Evolutionary conservation across 345 rosid genomes (phyloP), one percentile per base, ranked within the genome.

Genomic region (Rhodamnia argentea): DNA sequence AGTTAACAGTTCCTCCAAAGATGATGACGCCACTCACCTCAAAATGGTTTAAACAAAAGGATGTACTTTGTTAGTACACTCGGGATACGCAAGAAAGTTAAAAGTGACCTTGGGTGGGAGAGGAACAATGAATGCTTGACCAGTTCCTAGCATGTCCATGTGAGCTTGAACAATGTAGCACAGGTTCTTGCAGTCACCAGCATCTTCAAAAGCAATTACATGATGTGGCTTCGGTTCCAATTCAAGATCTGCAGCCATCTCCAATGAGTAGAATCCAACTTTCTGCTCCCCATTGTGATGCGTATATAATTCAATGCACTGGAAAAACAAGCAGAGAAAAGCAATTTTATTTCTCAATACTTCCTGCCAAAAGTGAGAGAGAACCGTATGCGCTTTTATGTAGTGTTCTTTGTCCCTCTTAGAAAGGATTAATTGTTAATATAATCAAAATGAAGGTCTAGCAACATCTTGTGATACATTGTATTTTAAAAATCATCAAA

Each of bases 211-310:
- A 86, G 97, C 98, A 86, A 96, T 95, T 86, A 94, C 95, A 83
- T 94, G 96, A 85, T 88, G 88, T 32, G 99, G 96, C 89, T 94
- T 95, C 16, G 98, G 99, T 85, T 96, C 98, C 89, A 96, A 59
- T 75, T 96, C 98, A 87, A 96, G 98, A 93, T 96, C 99, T 50
- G 88, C 83, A 81, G 96, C 99, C 98, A 96, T 96, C 88, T 94
- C 99, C 91, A 96, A 84, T 47, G 98, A 90, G 92, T 96, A 96
- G 87, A 96, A 94, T 56, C 99, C 99, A 70, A 93, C 90, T 84
- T 90, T 92, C 85, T 94, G 93, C 85, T 93, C 92, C 85, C 92
- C 94, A 12, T 91, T 88, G 82, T 95, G 90, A 42, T 87, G 87
- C n/a, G 94, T 90, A 89, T 94, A 95, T 84, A 96, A 83, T 83